phyloP scores from a whole-genome alignment of 306 rosid genomes.

The Vigna radiata region DNA sequence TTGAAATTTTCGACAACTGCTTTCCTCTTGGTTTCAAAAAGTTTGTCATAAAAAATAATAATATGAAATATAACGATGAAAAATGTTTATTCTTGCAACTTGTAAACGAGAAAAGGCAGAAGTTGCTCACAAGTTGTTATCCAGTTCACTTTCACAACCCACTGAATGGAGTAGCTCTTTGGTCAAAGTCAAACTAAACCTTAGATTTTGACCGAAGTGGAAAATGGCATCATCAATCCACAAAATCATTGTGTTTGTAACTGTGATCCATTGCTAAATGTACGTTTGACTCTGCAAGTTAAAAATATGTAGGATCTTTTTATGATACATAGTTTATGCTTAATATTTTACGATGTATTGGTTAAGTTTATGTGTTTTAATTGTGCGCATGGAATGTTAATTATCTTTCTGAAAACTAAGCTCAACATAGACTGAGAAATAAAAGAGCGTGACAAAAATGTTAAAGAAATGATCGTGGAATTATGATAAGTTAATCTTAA shows the following conservation, averaged over 20 bases:
- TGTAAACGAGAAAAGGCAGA: neutral
- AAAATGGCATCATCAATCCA: neutral
- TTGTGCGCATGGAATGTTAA: neutral
- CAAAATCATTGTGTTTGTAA: neutral
- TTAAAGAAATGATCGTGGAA: neutral
- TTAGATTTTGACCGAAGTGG: slow-evolving; percentile 27
- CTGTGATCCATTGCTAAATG: neutral
- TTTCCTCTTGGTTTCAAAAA: neutral
- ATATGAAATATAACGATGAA: neutral
- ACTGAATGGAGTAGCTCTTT: too few relatives aligned
- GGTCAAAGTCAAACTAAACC: slow-evolving; percentile 15
- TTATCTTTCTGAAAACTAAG: neutral
- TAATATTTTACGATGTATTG: neutral
- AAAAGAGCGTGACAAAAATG: neutral
- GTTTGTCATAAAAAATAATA: neutral
- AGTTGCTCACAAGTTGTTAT: slow-evolving; percentile 22
- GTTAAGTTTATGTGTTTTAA: neutral
- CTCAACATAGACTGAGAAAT: neutral
- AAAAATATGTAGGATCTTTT: neutral
- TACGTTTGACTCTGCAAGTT: neutral
- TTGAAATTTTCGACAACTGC: neutral
- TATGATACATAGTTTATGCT: too few relatives aligned
- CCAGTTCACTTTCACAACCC: slow-evolving; percentile 2
- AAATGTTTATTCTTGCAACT: slow-evolving; percentile 6
- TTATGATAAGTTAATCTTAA: neutral